Conservation (phyloP, 2,329 filamentous ascomycete species). For the Gyromitra esculenta region DNA sequence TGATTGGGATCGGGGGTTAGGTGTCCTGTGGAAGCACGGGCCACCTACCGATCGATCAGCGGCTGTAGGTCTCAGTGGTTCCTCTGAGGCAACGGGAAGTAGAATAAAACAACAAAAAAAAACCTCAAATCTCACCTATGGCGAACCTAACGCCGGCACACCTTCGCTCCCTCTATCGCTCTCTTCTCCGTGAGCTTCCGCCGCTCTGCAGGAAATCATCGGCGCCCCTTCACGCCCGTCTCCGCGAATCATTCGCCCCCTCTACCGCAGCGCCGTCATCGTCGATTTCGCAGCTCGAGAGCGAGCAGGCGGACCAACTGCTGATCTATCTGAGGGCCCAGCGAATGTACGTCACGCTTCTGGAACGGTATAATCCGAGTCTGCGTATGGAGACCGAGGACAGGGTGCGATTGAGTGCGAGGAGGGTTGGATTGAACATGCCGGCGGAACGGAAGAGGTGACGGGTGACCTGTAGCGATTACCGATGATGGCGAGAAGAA, state of each 20-base stretch:
- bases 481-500: slow-evolving; percentile 1
- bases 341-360: slow-evolving; percentile 78
- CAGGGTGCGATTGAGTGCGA: slow-evolving; percentile 80
- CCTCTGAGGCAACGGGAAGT: neutral
- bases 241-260: slow-evolving; percentile 71
- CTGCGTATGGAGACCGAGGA: slow-evolving; percentile 89
- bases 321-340: slow-evolving; percentile 83
- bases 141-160: slow-evolving; percentile 23
- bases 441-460: slow-evolving; percentile 69
- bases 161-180: slow-evolving; percentile 75
- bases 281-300: slow-evolving; percentile 57
- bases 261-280: neutral
- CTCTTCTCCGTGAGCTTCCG: slow-evolving; percentile 87
- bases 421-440: slow-evolving; percentile 91
- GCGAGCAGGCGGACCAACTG: slow-evolving; percentile 70
- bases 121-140: slow-evolving; percentile 9
- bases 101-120: neutral
- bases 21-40: slow-evolving; percentile 41
- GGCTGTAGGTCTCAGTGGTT: neutral
- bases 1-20: slow-evolving; percentile 16
- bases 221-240: slow-evolving; percentile 74
- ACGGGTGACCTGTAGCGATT: neutral
- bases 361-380: slow-evolving; percentile 94
- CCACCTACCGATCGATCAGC: slow-evolving; percentile 24
- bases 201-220: slow-evolving; percentile 68